Evolutionary conservation across 192 early-diverging fungal genomes (phyloP), one percentile per base, ranked within the genome.

Genomic region (Chytriomyces sp.): DNA sequence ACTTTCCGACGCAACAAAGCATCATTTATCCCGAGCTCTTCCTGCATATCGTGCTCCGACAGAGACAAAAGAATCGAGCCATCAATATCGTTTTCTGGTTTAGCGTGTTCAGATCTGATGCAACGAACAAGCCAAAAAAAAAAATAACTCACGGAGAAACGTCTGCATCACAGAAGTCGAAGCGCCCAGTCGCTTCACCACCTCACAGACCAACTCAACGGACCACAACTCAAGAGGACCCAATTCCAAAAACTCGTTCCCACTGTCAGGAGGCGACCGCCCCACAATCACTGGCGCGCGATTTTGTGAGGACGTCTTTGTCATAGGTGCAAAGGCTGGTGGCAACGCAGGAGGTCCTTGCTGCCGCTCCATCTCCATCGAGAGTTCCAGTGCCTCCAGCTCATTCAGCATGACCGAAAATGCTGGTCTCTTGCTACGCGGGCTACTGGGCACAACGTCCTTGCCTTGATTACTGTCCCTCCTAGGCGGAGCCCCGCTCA

Each of bases 391-490:
- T 19, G 41, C 38, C 52, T 41, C 17, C 49, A 41, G 4, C 39
- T 65, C 64, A 33, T 52, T 65, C n/a, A 65, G n/a, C 49, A 52
- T 17, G 49, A 30, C n/a, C 19, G 64, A 52, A 37, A 26, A 61
- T 37, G 12, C 19, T 28, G 55, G 55, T 57, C 10, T n/a, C 4
- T 37, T 62, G 26, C 14, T 8, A 22, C 38, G 36, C 4, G 32
- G 60, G 36, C 17, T n/a, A n/a, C n/a, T n/a, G n/a, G n/a, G n/a
- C n/a, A n/a, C n/a, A n/a, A n/a, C n/a, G n/a, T n/a, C n/a, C n/a
- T n/a, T n/a, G n/a, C n/a, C n/a, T n/a, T n/a, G n/a, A n/a, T n/a
- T n/a, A n/a, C n/a, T n/a, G n/a, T n/a, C n/a, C n/a, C n/a, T n/a
- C n/a, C n/a, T n/a, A n/a, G n/a, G n/a, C n/a, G n/a, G n/a, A n/a